phyloP scores from a whole-genome alignment of 257 asterid species.

The Rauvolfia tetraphylla region DNA sequence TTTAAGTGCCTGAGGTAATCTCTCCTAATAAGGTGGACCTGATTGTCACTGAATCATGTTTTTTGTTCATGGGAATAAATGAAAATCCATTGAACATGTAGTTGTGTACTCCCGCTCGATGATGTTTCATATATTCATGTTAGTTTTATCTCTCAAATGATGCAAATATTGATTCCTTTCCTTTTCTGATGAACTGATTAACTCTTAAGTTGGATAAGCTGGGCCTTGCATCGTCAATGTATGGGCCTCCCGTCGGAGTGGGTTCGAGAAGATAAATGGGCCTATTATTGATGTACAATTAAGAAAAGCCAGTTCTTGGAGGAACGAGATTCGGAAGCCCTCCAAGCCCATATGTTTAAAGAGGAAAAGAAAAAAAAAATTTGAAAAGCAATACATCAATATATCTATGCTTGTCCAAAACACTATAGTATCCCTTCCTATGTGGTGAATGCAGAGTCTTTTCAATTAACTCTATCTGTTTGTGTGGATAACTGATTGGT shows the following conservation, averaged over 20 bases:
- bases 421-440: background rate
- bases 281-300: no score
- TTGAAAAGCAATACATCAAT: background rate
- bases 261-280: background rate
- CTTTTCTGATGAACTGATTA: background rate
- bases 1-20: background rate
- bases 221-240: background rate
- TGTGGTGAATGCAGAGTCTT: background rate
- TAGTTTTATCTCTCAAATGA: background rate
- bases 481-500: background rate
- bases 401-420: background rate
- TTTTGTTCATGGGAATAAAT: background rate
- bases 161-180: background rate
- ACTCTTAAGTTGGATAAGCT: background rate
- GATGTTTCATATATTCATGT: background rate
- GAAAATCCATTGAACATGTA: background rate
- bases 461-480: background rate
- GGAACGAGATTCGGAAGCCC: background rate
- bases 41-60: background rate
- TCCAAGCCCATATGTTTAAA: no score
- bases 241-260: background rate
- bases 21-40: background rate
- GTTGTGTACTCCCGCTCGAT: background rate
- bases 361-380: no score
- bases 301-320: background rate